Percentiles rank a stretch among this genome's conserved stretches.
These are phyloP conservation scores for Alternaria infectoria DNA, from an alignment of 2,329 filamentous ascomycete genomes.

Conservation along the genomic window DNA sequence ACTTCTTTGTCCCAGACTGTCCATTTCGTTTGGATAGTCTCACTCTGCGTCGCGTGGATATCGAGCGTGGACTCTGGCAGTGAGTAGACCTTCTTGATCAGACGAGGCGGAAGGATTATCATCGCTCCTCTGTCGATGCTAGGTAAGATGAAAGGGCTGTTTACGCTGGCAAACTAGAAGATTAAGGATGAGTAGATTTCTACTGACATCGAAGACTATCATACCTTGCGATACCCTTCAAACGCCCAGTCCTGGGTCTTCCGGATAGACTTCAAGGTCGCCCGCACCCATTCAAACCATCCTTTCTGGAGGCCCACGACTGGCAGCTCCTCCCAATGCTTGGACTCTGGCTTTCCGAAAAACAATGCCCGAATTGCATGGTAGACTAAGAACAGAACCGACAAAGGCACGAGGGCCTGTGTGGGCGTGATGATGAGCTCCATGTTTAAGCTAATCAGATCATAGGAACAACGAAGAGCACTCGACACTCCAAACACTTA, in stretches of 20 bases:
- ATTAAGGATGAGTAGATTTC: not conserved
- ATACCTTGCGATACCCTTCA: conserved; percentile 21
- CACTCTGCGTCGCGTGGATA: conserved; percentile 18
- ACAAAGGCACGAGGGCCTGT: conserved; percentile 17
- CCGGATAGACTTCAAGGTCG: conserved; percentile 15
- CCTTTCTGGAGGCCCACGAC: conserved; percentile 14
- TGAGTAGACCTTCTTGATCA: conserved; percentile 19
- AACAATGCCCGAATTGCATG: conserved; percentile 15
- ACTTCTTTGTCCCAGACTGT: conserved; percentile 22
- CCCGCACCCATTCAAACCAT: conserved; percentile 19
- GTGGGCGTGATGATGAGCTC: conserved; percentile 22
- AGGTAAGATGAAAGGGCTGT: conserved; percentile 17
- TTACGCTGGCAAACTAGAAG: conserved; percentile 9
- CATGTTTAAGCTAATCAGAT: not conserved
- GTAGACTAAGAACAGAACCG: conserved; percentile 15
- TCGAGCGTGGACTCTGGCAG: conserved; percentile 18
- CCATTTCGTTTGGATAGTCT: conserved; percentile 24
- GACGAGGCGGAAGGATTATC: conserved; percentile 19
- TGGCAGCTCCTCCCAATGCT: conserved; percentile 17
- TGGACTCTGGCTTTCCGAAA: conserved; percentile 11
- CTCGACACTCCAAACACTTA: not conserved
- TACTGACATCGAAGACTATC: not conserved
- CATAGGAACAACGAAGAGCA: not conserved
- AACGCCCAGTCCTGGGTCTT: conserved; percentile 22
- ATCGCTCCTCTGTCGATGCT: conserved; percentile 23